Evolutionary conservation across 768 basidiomycete genomes (phyloP).

Genomic region (Lentinula boryana): DNA sequence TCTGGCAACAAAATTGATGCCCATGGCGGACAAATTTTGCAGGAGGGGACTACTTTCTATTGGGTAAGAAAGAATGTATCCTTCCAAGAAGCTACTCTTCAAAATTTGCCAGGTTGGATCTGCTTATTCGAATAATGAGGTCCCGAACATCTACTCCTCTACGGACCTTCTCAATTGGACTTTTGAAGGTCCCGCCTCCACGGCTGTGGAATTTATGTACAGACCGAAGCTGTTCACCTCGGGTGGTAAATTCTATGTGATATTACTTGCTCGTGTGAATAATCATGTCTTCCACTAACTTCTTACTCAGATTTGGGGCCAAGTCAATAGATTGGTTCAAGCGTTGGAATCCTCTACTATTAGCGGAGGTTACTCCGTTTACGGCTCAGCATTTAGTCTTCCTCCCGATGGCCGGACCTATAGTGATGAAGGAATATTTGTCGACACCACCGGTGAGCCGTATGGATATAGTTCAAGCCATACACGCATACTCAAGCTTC

Average conservation of each 20-base stretch:
- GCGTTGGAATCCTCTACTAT: slow-evolving; percentile 6
- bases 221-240: slow-evolving; percentile 12
- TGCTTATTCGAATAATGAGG: slow-evolving; percentile 3
- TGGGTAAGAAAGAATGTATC: slow-evolving; percentile 22
- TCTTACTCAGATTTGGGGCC: slow-evolving; percentile 8
- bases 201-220: slow-evolving; percentile 4
- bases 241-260: slow-evolving; percentile 15
- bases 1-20: slow-evolving; percentile 19
- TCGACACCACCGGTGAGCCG: slow-evolving; percentile 8
- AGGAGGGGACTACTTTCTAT: slow-evolving; percentile 19
- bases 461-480: too few species aligned
- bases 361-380: slow-evolving; percentile 8
- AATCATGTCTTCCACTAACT: not conserved
- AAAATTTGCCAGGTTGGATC: not conserved
- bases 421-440: slow-evolving; percentile 13
- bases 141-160: slow-evolving; percentile 21
- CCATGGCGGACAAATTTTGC: slow-evolving; percentile 20
- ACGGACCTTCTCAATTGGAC: slow-evolving; percentile 23
- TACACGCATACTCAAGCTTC: not conserved
- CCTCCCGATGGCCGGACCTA: slow-evolving; percentile 10
- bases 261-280: not conserved
- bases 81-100: not conserved
- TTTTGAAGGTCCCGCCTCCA: slow-evolving; percentile 19
- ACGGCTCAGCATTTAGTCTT: slow-evolving; percentile 9
- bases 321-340: slow-evolving; percentile 10